Base-by-base conservation (phyloP, 1,284 basidiomycete species). In the Takashimella tepidaria region DNA sequence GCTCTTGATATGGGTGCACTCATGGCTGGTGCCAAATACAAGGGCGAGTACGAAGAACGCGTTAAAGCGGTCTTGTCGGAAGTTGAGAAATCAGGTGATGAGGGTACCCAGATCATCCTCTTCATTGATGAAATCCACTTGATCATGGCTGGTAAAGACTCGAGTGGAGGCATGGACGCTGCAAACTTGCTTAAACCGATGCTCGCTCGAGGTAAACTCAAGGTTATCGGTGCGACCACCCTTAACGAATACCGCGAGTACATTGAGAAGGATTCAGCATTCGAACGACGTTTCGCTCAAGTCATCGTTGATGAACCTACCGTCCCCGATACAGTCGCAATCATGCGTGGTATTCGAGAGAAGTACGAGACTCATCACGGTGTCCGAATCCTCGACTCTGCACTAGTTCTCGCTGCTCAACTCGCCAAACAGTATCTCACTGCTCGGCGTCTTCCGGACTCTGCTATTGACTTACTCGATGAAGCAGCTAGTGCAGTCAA, bases 11-110 rank as follows among this genome's bases (percentile, higher is more conserved):
- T 97, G 85, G 95, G 92, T 61, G 89, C 92, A 0, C 82, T 97
- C 56, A 95, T 93, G 88, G 91, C 92, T 5, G 92, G 95, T 50
- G 93, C 78, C 40, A 92, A 91, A 74, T 95, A 90, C 79, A 92
- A 91, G 74, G 93, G 93, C 56, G 92, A 98, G 77, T 98, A 93
- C 76, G 95, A 98, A 76, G 95, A 98, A 73, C 87, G 95, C 47
- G 85, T 98, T 76, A 98, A 97, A 77, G 80, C 87, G 12, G 91
- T 98, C 55, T 79, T 98, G 49, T 68, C 73, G 73, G 96, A 98
- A 76, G 86, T 98, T 58, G 95, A 98, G 75, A 93, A 96, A 76
- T 84, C 89, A 3, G 80, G 85, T 0, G 85, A 92, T 52, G 83
- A 91, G 46, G 92, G 89, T 43, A 83, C 80, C 3, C 86, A 87